These are phyloP conservation scores for Mesembryanthemum crystallinum DNA, from an alignment of 148 eudicot genomes.

Conservation along the genomic window DNA sequence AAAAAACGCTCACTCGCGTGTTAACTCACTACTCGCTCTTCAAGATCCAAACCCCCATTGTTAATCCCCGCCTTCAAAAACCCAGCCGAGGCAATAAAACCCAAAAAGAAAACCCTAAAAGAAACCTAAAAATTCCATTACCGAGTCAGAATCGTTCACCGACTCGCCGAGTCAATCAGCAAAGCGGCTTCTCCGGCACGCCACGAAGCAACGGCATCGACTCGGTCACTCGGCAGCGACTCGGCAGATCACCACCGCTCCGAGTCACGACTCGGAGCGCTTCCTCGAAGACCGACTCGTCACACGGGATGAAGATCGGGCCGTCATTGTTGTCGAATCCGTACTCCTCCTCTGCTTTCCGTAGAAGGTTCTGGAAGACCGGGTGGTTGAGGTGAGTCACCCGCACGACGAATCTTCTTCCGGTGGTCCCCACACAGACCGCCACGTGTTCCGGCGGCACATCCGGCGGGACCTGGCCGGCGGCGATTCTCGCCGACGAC, in stretches of 20 bases:
- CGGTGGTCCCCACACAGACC: constrained; percentile 40
- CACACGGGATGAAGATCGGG: constrained; percentile 55
- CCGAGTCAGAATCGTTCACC: constrained; percentile 11
- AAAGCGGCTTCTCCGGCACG: constrained; percentile 22
- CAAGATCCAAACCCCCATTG: constrained; percentile 4
- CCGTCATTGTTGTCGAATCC: constrained; percentile 47
- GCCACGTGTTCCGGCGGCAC: constrained; percentile 75
- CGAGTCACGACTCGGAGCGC: constrained; percentile 34
- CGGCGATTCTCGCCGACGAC: constrained; percentile 6
- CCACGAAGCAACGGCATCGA: constrained; percentile 13
- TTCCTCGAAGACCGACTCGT: constrained; percentile 48
- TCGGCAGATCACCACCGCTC: background rate
- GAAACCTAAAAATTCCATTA: background rate
- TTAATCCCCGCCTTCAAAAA: no score
- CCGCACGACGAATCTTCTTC: constrained; percentile 39
- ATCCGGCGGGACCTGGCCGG: constrained; percentile 31
- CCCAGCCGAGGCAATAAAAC: no score
- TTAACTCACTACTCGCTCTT: no score
- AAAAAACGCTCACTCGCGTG: constrained; percentile 28
- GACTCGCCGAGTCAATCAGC: constrained; percentile 10
- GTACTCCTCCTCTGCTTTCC: constrained; percentile 50
- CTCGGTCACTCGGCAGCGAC: constrained; percentile 20
- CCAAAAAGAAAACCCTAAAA: background rate
- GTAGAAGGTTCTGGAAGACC: constrained; percentile 36
- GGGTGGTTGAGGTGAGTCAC: constrained; percentile 57